Evolutionary conservation across 2,329 filamentous ascomycete species (phyloP).

Genomic region (Microsporum canis): DNA sequence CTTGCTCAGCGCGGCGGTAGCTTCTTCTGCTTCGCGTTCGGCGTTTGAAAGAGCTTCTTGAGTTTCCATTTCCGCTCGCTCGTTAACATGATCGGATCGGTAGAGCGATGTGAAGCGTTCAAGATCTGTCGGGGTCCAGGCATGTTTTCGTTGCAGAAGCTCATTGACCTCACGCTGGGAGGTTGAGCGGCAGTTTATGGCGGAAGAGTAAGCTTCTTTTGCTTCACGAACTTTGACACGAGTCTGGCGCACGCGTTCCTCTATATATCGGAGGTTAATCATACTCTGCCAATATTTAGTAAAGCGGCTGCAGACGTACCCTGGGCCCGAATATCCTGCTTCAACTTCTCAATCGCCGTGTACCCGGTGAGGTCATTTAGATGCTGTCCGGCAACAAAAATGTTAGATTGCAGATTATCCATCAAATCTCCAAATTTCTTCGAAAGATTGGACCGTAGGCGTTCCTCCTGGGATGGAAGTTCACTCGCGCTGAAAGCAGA

Average conservation of each 20-base stretch:
- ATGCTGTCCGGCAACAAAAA: slow-evolving; percentile 73
- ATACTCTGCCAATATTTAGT: neutral
- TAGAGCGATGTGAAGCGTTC: slow-evolving; percentile 93
- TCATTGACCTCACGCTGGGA: slow-evolving; percentile 95
- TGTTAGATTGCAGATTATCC: slow-evolving; percentile 77
- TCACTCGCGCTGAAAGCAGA: neutral
- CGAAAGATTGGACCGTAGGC: slow-evolving; percentile 45
- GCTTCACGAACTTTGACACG: slow-evolving; percentile 58
- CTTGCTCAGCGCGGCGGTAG: slow-evolving; percentile 62
- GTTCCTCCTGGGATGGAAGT: slow-evolving; percentile 44
- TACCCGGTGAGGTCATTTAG: slow-evolving; percentile 95
- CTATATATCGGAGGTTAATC: slow-evolving; percentile 24
- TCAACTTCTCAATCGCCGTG: slow-evolving; percentile 76
- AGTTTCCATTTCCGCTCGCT: slow-evolving; percentile 65
- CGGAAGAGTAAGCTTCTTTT: slow-evolving; percentile 67
- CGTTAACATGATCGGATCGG: slow-evolving; percentile 82
- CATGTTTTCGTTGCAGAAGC: slow-evolving; percentile 83
- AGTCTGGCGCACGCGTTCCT: slow-evolving; percentile 42
- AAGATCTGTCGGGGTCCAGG: slow-evolving; percentile 75
- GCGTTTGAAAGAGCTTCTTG: slow-evolving; percentile 61
- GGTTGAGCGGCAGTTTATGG: slow-evolving; percentile 68
- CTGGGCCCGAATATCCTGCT: slow-evolving; percentile 60
- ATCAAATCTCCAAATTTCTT: slow-evolving; percentile 61
- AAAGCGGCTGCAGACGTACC: slow-evolving; percentile 29
- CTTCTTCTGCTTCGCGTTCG: slow-evolving; percentile 69